phyloP scores from a whole-genome alignment of 805 yeast species.

The Kazachstania taianensis region DNA sequence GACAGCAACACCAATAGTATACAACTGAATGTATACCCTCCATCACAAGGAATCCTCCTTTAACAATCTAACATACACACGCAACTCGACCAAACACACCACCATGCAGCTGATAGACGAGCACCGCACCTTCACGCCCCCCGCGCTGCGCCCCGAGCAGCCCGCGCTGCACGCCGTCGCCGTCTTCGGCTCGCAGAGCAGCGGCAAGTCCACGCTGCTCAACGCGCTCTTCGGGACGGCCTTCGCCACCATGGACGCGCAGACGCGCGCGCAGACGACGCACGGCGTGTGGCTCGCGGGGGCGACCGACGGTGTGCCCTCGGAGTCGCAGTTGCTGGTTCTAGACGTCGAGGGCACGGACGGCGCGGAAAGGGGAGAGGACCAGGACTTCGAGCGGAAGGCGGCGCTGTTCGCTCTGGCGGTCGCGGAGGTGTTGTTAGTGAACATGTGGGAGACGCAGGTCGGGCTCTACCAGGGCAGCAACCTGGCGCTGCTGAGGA shows the following conservation, averaged over 20 bases:
- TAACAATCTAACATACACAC: no score
- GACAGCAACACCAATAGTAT: no score
- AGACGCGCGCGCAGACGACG: conserved; percentile 66
- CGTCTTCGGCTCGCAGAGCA: conserved; percentile 94
- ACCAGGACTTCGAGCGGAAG: conserved; percentile 94
- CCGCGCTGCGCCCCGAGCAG: conserved; percentile 35
- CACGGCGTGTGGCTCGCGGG: conserved; percentile 69
- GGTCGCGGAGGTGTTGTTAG: conserved; percentile 80
- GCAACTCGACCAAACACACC: no score
- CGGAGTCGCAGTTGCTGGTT: conserved; percentile 50
- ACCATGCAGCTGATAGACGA: conserved; percentile 49
- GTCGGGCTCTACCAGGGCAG: conserved; percentile 97
- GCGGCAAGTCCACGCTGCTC: conserved; percentile 89
- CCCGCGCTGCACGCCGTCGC: conserved; percentile 81
- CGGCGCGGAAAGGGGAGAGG: conserved; percentile 96
- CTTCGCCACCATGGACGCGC: conserved; percentile 90
- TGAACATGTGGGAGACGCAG: conserved; percentile 95
- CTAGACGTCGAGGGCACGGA: conserved; percentile 99
- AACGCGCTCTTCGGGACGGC: conserved; percentile 77
- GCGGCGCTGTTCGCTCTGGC: conserved; percentile 92
- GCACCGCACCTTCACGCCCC: conserved; percentile 7
- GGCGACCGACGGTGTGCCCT: background rate
- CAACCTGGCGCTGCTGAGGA: conserved; percentile 87
- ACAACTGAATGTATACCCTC: no score
- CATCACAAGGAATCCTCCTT: no score